Base-by-base conservation (phyloP, 164 flowering plant species). In the Akebia trifoliata region DNA sequence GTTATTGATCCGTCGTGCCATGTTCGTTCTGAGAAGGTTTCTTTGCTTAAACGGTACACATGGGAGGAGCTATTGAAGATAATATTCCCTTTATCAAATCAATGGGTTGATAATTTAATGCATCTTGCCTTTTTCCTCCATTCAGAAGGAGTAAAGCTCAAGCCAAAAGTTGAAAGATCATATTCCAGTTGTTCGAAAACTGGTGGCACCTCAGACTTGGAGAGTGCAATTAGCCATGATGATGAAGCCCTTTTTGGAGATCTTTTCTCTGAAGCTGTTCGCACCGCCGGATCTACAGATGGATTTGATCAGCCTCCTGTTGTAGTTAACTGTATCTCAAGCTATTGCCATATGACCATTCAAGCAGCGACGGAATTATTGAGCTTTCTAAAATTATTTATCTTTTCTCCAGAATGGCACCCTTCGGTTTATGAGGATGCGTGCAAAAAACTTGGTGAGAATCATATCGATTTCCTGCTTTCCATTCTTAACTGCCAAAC, bases 181-280 rank as follows among this genome's bases (percentile, higher is more conserved):
- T 60, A 30, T 62, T 76, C 88, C 37, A 69, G 69, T 72, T 69
- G 69, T 64, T 68, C 73, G 32, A 89, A 77, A 75, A 53, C 78
- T 36, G 62, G 59, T 69, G 64, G 60, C 57, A 37, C 60, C 24
- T 68, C 85, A 48, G 97, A 90, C 63, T 28, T 58, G 15, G 98
- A 93, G 50, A 80, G 35, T 67, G 67, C 74, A 25, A 73, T 65
- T 54, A 75, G 79, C 64, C 91, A 85, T 74, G 98, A 93, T 52
- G 98, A 93, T 67, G 98, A 93, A 63, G 98, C 98, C 22, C 88
- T 93, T 34, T 93, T 93, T 68, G 99, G 99, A 12, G 83, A 93
- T 60, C 95, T 93, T 64, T 93, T 93, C 69, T 85, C 87, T 61
- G 99, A 93, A 71, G 81, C 88, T 64, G 74, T 84, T 30, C 94